Base-by-base conservation (phyloP, 305 asterid genomes). In the Fraxinus greggii region DNA sequence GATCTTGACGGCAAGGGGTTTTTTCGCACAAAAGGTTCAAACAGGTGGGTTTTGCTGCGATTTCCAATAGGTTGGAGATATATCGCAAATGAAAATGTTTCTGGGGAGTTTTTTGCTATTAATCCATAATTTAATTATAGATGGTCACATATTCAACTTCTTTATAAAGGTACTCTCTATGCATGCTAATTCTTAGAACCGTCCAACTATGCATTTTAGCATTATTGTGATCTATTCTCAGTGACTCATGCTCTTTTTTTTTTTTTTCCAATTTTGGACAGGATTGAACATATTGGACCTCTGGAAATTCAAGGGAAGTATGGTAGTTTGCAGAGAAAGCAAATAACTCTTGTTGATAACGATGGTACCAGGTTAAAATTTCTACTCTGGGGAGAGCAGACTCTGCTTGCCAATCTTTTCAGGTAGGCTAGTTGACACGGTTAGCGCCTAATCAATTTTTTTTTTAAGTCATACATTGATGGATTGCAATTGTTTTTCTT, bases 371-470 rank as follows among this genome's bases (percentile, higher is more conserved):
- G 88, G 85, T 86, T 91, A 85, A 90, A 82, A 28, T 89, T 96
- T 84, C 83, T 88, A 61, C 89, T 96, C 54, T 96, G 99, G 99
- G 99, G 97, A 84, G 99, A 93, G 81, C 98, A 96, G 87, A 86
- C 84, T 81, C 85, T 89, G 82, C 86, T 94, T 84, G 93, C 98
- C 85, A 90, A 94, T 84, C 89, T 96, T 76, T 88, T 94, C 86
- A 96, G 98, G 99, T 96, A 86, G 79, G 78, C 67, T 79, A 83
- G 38, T 61, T 61, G 54, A 70, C 31, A 17, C 67, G 10, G 23
- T 61, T 79, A 33, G 48, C 32, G 81, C 40, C 81, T 78, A 72
- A 48, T 17, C 51, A 72, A 0, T 69, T 19, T 17, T 75, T 78
- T 65, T 63, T 36, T 23, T 2, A 48, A 48, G 31, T 82, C 17